These are phyloP conservation scores for Vairimorpha apis DNA, from an alignment of 371 early-diverging fungal species.

Conservation along the genomic window DNA sequence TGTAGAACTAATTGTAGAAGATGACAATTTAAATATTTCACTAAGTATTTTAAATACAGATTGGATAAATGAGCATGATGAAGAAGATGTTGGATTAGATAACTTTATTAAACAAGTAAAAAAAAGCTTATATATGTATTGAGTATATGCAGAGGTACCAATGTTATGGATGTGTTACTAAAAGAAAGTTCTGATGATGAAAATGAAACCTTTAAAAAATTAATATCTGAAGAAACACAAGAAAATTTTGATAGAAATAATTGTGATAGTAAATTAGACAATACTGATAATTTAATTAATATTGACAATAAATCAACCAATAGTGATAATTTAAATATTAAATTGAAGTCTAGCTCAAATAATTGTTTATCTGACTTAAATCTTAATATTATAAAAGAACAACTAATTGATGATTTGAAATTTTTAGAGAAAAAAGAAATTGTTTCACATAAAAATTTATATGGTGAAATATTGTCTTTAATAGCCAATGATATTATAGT, in stretches of 20 bases:
- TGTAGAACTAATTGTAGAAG: constrained; percentile 12
- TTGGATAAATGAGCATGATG: constrained; percentile 30
- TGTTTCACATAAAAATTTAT: constrained; percentile 21
- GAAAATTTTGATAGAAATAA: not conserved
- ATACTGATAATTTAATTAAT: too few relatives aligned
- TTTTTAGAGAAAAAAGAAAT: constrained; percentile 43
- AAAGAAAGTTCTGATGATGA: constrained; percentile 25
- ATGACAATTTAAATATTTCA: constrained; percentile 8
- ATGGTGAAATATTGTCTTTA: constrained; percentile 53
- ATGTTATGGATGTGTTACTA: constrained; percentile 27
- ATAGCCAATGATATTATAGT: constrained; percentile 53
- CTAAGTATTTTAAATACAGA: constrained; percentile 36
- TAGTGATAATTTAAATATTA: too few relatives aligned
- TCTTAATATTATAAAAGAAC: constrained; percentile 19
- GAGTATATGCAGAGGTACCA: constrained; percentile 30
- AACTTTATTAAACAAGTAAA: constrained; percentile 30
- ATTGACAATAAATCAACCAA: too few relatives aligned
- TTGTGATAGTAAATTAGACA: not conserved
- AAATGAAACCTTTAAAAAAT: not conserved
- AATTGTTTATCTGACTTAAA: not conserved
- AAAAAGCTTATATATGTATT: constrained; percentile 40
- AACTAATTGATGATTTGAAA: constrained; percentile 42
- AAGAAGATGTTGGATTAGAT: constrained; percentile 29
- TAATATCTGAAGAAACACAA: not conserved
- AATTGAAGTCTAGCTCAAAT: not conserved